Base-by-base conservation (phyloP, 225 moss, liverwort and hornwort species). In the Sphagnum tenellum region DNA sequence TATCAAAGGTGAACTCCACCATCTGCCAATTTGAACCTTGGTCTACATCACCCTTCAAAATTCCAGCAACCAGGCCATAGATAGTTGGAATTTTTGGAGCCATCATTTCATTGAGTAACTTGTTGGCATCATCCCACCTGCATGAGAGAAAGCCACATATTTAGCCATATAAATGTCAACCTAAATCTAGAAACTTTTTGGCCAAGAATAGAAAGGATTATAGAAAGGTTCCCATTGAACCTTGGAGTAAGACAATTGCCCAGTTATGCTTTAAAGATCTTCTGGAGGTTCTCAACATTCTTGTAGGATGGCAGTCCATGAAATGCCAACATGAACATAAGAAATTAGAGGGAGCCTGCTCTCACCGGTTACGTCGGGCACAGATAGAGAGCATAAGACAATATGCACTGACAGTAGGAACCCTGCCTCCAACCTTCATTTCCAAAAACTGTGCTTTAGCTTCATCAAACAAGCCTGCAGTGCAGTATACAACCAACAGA, bases 331-430 rank as follows among this genome's bases (percentile, higher is more conserved):
- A 29, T 29, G 29, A 29, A 29, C 29, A 29, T 29, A 1, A 29
- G 29, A 29, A 29, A 29, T 29, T 29, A 29, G 29, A 66, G 59
- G 8, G 48, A 67, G 11, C 50, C 64, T 14, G 13, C 5, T n/a
- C 11, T 44, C 70, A 90, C 96, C 96, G 88, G 69, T 93, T 98
- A 29, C 93, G 81, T 72, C 98, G 88, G 56, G 93, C 93, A 81
- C 93, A 98, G 44, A 98, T 89, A 46, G 98, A 87, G 13, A 98
- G 74, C 93, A 90, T 93, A 51, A 90, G 86, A 73, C 98, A 98
- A 68, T 90, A 93, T 8, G 93, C 82, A 55, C 80, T 86, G 46
- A 90, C 87, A 67, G 90, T 85, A 13, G 98, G 98, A 61, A 79
- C 62, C 71, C 74, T 69, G 45, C 74, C 86, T 12, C 90, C 94